Base-by-base conservation (phyloP, 129 eudicot genomes). In the Flaveria bidentis region DNA sequence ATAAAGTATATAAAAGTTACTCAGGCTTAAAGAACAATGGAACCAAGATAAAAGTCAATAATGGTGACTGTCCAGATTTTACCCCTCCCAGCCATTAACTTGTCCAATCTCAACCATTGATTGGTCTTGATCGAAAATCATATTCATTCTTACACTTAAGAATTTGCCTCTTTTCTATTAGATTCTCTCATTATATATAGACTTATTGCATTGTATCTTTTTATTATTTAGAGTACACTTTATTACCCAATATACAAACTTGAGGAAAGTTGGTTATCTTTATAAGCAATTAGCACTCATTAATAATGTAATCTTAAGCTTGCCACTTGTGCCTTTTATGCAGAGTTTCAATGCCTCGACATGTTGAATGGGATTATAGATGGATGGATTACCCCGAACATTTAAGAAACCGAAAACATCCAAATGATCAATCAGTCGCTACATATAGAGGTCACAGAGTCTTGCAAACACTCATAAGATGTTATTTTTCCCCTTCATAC, bases 391-490 rank as follows among this genome's bases (percentile, higher is more conserved):
- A 91, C 73, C 99, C 97, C 11, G 85, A 78, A 45, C 83, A 84
- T 69, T 84, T 79, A 65, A 89, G 81, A 79, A 71, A 82, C 73
- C 26, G 76, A 82, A 85, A 70, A 46, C 93, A 87, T 78, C 88
- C 90, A 20, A 67, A 83, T 67, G 99, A 95, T 84, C 81, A 76
- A 53, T 95, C 99, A 26, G 36, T 95, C 76, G 73, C 86, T 12
- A 91, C 99, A 5, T 95, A 91, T 76, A 86, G 84, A 87, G 99
- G 99, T 65, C 99, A 95, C 75, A 63, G 86, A 72, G 99, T 95
- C 49, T 82, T 95, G 80, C 89, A 90, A 13, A 95, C 99, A 57
- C 92, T 95, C 55, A 87, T 95, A 46, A 88, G 99, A 6, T 89
- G 97, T 76, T 89, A 91, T 80, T 95, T 95, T 84, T 94, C 98